Evolutionary conservation across 345 rosid genomes (phyloP), one percentile per base, ranked within the genome.

Genomic region (Sisymbrium irio): DNA sequence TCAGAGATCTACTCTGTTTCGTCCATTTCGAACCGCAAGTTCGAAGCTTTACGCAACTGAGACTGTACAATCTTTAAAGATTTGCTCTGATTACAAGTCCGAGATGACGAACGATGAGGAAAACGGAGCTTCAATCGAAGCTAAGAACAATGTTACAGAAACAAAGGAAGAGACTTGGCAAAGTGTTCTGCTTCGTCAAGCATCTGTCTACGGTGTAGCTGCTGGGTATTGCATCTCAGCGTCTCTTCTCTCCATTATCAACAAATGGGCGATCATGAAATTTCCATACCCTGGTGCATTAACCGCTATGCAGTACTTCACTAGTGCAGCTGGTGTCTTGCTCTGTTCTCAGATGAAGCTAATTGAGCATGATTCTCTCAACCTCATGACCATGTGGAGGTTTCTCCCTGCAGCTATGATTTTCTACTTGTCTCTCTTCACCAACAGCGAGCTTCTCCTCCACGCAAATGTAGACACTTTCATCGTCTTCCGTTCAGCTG

Each of bases 391-490:
- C 12, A 86, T 92, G 94, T 92, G 98, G 98, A 81, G 89, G 75
- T 95, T 95, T 80, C 85, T 92, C 25, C 99, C 99, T 0, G 98
- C 98, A 1, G 98, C 99, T 10, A 79, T 89, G 71, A 92, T 95
- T 67, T 92, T 95, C 80, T 95, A 95, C 67, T 81, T 95, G 65
- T 90, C 99, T 3, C 85, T 95, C 30, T 95, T 95, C 72, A 95
- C 98, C 40, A 95, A 95, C 79, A 95, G 99, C 27, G 98, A 95
- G 86, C 98, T 95, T 67, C 87, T 92, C 44, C 92, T 95, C 12
- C 98, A 92, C 74, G 99, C 99, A 7, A 95, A 92, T 80, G 97
- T 92, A 19, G 99, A 95, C 67, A 95, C 99, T 15, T 95, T 95
- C 83, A 87, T 95, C 9, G 98, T 95, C 37, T 95, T 90, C 75